phyloP scores from a whole-genome alignment of 2,329 filamentous ascomycete genomes.

The Talaromyces sp. region DNA sequence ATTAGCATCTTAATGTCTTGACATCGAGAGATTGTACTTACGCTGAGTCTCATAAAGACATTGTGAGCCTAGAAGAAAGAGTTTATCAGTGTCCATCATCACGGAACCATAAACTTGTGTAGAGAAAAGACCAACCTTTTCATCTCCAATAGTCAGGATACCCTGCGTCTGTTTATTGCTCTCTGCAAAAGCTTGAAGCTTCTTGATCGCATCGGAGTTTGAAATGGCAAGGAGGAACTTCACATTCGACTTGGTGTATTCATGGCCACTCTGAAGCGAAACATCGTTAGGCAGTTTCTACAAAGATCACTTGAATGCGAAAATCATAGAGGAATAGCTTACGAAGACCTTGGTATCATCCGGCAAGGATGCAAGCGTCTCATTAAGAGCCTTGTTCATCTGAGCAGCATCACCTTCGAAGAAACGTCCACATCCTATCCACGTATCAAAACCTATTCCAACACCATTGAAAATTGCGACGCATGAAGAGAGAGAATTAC shows the following conservation, averaged over 20 bases:
- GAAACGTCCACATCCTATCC: conserved; percentile 81
- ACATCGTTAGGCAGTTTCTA: not conserved
- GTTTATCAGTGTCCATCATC: conserved; percentile 13
- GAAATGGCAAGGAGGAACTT: conserved; percentile 78
- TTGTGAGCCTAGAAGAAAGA: conserved; percentile 69
- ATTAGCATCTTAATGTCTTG: not conserved
- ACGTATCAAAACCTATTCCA: not conserved
- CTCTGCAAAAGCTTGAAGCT: conserved; percentile 71
- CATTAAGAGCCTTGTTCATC: conserved; percentile 92
- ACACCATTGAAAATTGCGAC: not conserved
- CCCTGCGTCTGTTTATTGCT: conserved; percentile 86
- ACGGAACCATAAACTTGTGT: not conserved
- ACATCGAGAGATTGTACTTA: conserved; percentile 40
- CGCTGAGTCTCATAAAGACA: conserved; percentile 87
- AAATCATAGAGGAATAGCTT: conserved; percentile 33
- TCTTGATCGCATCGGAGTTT: conserved; percentile 71
- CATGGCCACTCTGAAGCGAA: conserved; percentile 71
- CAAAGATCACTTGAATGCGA: not conserved
- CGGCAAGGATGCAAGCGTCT: conserved; percentile 73
- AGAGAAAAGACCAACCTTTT: conserved; percentile 66
- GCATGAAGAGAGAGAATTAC: conserved; percentile 39
- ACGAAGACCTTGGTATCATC: conserved; percentile 91
- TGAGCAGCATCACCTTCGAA: conserved; percentile 87
- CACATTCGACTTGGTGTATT: conserved; percentile 97
- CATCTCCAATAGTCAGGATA: conserved; percentile 93